Evolutionary conservation across 495 filamentous ascomycete genomes (phyloP).

Genomic region (Hypoxylon cercidicola): DNA sequence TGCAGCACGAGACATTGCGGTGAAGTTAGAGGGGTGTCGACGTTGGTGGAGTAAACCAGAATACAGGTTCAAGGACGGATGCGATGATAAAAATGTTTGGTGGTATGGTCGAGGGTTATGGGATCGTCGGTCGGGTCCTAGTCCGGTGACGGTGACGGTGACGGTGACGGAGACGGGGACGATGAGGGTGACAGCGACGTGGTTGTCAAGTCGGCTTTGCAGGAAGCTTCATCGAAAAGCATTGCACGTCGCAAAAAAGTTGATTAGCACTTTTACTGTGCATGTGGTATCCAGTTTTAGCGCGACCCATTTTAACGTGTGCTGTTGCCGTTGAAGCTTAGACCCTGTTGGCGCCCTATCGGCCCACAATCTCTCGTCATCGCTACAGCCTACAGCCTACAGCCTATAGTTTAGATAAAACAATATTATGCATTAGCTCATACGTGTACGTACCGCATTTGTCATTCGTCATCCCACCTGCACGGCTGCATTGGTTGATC

Average conservation of each 20-base stretch:
- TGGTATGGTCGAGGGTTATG: background rate
- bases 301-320: slow-evolving; percentile 42
- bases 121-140: background rate
- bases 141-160: slow-evolving; percentile 5
- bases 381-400: background rate
- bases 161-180: background rate
- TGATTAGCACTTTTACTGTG: slow-evolving; percentile 15
- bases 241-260: slow-evolving; percentile 29
- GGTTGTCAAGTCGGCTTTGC: slow-evolving; percentile 6
- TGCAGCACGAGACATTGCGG: slow-evolving; percentile 55
- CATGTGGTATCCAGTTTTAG: slow-evolving; percentile 7
- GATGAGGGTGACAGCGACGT: too few relatives aligned
- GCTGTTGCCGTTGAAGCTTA: slow-evolving; percentile 33
- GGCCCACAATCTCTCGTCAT: slow-evolving; percentile 40
- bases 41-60: background rate
- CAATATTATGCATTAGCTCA: too few relatives aligned
- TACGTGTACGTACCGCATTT: slow-evolving; percentile 36
- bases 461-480: slow-evolving; percentile 8
- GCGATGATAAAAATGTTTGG: slow-evolving; percentile 17
- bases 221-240: background rate
- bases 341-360: slow-evolving; percentile 20
- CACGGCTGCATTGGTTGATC: too few relatives aligned
- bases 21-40: slow-evolving; percentile 4
- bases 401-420: too few relatives aligned
- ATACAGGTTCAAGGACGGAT: background rate